These are phyloP conservation scores for Solanum sejunctum DNA, from an alignment of 257 asterid species.

Conservation along the genomic window DNA sequence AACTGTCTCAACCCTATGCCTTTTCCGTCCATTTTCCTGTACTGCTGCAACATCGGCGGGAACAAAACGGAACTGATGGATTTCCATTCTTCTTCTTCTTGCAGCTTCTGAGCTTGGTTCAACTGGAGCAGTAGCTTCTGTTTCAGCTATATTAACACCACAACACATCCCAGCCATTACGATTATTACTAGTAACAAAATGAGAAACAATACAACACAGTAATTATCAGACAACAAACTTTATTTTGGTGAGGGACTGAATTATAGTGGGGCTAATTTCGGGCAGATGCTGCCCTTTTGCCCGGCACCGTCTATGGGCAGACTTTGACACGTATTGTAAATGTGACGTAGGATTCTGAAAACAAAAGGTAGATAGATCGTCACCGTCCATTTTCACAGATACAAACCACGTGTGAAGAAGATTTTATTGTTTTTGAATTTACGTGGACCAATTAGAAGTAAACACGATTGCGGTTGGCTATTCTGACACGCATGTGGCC, in stretches of 20 bases:
- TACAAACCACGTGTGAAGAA: background rate
- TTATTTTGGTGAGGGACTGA: conserved; percentile 5
- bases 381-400: conserved; percentile 5
- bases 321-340: conserved; percentile 42
- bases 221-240: background rate
- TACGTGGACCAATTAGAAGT: conserved; percentile 52
- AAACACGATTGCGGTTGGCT: conserved; percentile 17
- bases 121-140: conserved; percentile 48
- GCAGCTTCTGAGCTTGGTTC: conserved; percentile 56
- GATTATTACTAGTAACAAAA: no score
- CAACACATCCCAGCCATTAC: conserved; percentile 68
- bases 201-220: no score
- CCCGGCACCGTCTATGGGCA: conserved; percentile 83
- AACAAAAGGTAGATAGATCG: background rate
- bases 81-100: conserved; percentile 58
- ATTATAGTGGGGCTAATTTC: conserved; percentile 2
- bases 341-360: conserved; percentile 44
- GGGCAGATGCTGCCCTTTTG: conserved; percentile 45
- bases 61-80: conserved; percentile 54
- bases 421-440: background rate
- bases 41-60: conserved; percentile 30
- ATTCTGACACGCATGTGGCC: conserved; percentile 67
- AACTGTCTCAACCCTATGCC: conserved; percentile 22
- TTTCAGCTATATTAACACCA: conserved; percentile 50
- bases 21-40: conserved; percentile 25